Percentiles rank a stretch among this genome's conserved stretches.
These are phyloP conservation scores for Russula lepida DNA, from an alignment of 768 basidiomycete genomes.

Conservation along the genomic window DNA sequence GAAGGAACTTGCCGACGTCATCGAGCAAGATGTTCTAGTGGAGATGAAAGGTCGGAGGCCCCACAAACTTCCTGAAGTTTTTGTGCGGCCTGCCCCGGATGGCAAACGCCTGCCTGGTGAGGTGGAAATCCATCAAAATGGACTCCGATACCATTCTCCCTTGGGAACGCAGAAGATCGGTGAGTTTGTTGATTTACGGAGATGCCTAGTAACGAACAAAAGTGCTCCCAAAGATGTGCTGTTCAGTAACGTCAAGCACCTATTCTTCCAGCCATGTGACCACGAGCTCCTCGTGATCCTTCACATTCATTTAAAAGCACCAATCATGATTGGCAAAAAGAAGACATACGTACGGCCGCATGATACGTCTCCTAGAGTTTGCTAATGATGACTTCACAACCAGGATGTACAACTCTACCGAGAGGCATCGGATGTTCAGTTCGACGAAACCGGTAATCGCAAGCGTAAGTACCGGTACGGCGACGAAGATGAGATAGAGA, in stretches of 20 bases:
- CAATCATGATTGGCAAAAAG: slow-evolving; percentile 98
- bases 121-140: slow-evolving; percentile 96
- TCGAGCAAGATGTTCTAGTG: slow-evolving; percentile 85
- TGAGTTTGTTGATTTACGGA: slow-evolving; percentile 30
- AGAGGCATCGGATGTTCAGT: slow-evolving; percentile 94
- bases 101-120: slow-evolving; percentile 96
- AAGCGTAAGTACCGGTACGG: slow-evolving; percentile 96
- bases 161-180: slow-evolving; percentile 87
- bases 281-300: slow-evolving; percentile 91
- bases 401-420: slow-evolving; percentile 98
- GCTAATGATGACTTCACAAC: background rate
- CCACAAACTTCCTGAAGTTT: slow-evolving; percentile 81
- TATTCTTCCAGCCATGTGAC: slow-evolving; percentile 99
- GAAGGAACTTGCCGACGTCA: slow-evolving; percentile 97
- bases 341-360: slow-evolving; percentile 71
- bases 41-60: slow-evolving; percentile 88
- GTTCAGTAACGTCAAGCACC: slow-evolving; percentile 95
- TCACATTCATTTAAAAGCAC: slow-evolving; percentile 87
- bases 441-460: slow-evolving; percentile 98
- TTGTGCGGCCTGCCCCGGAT: slow-evolving; percentile 88
- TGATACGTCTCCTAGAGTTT: background rate
- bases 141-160: slow-evolving; percentile 84
- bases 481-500: slow-evolving; percentile 98
- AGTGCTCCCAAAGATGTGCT: slow-evolving; percentile 57
- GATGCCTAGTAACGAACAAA: background rate